Base-by-base conservation (phyloP, 345 rosid genomes). In the Eutrema heterophyllum region DNA sequence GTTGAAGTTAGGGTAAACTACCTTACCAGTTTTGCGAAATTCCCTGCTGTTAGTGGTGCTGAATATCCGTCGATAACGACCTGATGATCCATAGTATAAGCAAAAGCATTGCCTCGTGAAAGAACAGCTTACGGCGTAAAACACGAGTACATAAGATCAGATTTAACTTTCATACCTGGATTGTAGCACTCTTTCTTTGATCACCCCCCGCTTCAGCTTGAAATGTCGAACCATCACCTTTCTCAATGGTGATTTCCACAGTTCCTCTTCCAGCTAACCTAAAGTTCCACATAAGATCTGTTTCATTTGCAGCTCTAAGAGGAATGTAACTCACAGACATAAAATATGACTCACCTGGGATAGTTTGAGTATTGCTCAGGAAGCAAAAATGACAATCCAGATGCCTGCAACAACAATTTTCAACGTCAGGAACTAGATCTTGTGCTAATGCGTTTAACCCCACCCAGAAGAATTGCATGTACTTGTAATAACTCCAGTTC, bases 1-100 rank as follows among this genome's bases (percentile, higher is more conserved):
- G 26, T 49, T 54, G 39, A 73, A 73, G 73, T 78, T 64, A 78
- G 83, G 79, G 70, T 79, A 73, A 83, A 87, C 83, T 88, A 88
- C 96, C 97, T 89, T 91, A 91, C 96, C 98, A 86, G 90, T 81
- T 94, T 94, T 73, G 87, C 90, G 1, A 94, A 82, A 76, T 91
- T 91, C 66, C 97, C 98, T 0, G 93, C 84, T 7, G 98, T 94
- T 64, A 94, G 64, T 5, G 97, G 98, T 26, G 95, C 97, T 57
- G 96, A 94, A 80, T 82, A 94, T 71, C 98, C 98, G 81, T 91
- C 95, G 33, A 94, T 68, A 70, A 88, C 81, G 38, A 94, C 81
- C 96, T 91, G 83, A 73, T 91, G 83, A 75, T 36, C 48, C 46
- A 77, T 12, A 15, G 15, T n/a, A 75, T 12, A 50, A 64, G 69